Conservation (phyloP, 2,329 filamentous ascomycete species). For the Neonectria magnoliae region DNA sequence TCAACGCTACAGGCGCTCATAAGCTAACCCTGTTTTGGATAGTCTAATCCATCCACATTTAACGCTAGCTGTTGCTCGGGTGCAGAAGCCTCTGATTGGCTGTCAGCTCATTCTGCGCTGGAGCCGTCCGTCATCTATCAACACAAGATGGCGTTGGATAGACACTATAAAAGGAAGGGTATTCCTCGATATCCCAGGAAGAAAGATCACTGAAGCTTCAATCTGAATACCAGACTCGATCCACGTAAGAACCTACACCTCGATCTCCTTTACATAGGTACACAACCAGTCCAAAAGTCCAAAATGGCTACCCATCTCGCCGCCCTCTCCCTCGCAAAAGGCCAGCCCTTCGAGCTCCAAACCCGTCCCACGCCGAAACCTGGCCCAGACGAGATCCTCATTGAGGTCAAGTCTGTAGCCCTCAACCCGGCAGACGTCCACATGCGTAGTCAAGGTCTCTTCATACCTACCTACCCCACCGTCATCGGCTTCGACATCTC, state of each 20-base stretch:
- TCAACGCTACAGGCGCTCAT: background rate
- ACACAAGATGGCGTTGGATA: background rate
- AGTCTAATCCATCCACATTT: background rate
- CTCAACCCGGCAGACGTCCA: conserved; percentile 58
- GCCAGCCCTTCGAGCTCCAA: conserved; percentile 49
- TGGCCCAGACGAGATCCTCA: conserved; percentile 57
- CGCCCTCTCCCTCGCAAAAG: conserved; percentile 49
- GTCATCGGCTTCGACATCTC: conserved; percentile 55
- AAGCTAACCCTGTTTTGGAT: conserved; percentile 32
- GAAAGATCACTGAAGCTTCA: background rate
- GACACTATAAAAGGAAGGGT: conserved; percentile 15
- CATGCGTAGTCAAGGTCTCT: conserved; percentile 55
- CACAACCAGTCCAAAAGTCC: background rate
- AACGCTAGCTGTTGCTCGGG: conserved; percentile 43
- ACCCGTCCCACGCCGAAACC: conserved; percentile 55
- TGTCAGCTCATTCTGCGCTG: background rate
- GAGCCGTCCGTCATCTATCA: background rate
- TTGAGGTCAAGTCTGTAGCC: conserved; percentile 58
- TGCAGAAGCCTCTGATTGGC: conserved; percentile 42
- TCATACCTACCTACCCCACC: conserved; percentile 53
- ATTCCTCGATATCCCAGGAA: background rate
- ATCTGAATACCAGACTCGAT: background rate
- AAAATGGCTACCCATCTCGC: conserved; percentile 54
- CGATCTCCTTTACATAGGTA: background rate
- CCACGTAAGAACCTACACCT: background rate